Percentiles rank a stretch among this genome's conserved stretches.
These are phyloP conservation scores for Retiboletus flavoniger DNA, from an alignment of 1,284 basidiomycete species.

Conservation along the genomic window DNA sequence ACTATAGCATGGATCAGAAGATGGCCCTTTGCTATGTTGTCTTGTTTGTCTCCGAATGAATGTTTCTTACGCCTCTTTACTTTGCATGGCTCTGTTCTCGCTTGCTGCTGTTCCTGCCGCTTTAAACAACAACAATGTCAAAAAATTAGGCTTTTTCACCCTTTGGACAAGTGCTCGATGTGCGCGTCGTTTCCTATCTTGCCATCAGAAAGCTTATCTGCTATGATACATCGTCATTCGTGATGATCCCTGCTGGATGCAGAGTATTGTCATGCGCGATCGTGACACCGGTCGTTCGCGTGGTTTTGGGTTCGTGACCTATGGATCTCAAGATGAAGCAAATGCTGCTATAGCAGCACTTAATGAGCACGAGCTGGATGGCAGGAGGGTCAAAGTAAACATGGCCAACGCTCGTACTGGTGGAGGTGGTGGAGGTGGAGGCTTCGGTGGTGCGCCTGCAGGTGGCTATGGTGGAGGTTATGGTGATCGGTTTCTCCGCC, in stretches of 20 bases:
- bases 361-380: slow-evolving; percentile 94
- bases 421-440: slow-evolving; percentile 37
- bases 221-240: slow-evolving; percentile 8
- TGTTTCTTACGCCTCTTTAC: slow-evolving; percentile 31
- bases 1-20: slow-evolving; percentile 38
- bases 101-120: slow-evolving; percentile 34
- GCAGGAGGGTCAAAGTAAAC: slow-evolving; percentile 91
- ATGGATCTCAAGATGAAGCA: slow-evolving; percentile 62
- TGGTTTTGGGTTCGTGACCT: slow-evolving; percentile 96
- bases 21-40: slow-evolving; percentile 39
- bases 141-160: slow-evolving; percentile 68
- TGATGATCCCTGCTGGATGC: slow-evolving; percentile 14
- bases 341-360: slow-evolving; percentile 74
- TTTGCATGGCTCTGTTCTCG: slow-evolving; percentile 35
- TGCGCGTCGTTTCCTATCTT: slow-evolving; percentile 54
- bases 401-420: slow-evolving; percentile 83
- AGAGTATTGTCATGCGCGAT: slow-evolving; percentile 98
- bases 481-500: slow-evolving; percentile 13
- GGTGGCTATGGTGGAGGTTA: slow-evolving; percentile 31
- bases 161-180: slow-evolving; percentile 72
- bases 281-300: slow-evolving; percentile 95
- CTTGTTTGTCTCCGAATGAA: slow-evolving; percentile 28
- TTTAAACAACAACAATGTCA: slow-evolving; percentile 20
- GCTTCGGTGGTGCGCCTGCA: slow-evolving; percentile 24
- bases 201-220: slow-evolving; percentile 26